Conservation (phyloP, 495 filamentous ascomycete genomes). For the Lophiostoma macrostomum region DNA sequence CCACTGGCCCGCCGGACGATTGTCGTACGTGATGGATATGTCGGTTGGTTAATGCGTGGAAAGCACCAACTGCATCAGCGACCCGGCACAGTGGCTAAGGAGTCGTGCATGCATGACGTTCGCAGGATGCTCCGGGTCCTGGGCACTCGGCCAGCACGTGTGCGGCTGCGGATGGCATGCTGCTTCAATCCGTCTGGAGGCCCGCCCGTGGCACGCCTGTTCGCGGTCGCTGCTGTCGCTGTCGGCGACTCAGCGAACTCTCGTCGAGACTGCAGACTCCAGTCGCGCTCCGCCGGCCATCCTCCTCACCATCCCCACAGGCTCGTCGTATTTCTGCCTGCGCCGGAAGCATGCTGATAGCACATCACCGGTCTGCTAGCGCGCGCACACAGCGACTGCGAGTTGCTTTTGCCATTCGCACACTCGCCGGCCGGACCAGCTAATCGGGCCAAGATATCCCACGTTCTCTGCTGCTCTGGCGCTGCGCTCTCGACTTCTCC, state of each 20-base stretch:
- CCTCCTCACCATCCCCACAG: no score
- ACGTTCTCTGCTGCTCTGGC: constrained; percentile 3
- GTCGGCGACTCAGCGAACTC: no score
- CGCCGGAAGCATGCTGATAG: not conserved
- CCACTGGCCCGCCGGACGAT: constrained; percentile 5
- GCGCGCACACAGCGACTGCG: not conserved
- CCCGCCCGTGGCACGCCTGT: not conserved
- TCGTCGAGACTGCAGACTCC: no score
- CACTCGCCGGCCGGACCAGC: not conserved
- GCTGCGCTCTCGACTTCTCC: not conserved
- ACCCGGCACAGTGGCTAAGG: constrained; percentile 15
- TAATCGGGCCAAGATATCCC: constrained; percentile 16
- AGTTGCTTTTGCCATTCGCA: not conserved
- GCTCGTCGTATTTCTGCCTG: no score
- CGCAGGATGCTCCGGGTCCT: not conserved
- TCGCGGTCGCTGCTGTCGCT: not conserved
- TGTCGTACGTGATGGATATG: not conserved
- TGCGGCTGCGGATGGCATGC: not conserved
- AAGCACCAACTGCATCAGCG: constrained; percentile 3
- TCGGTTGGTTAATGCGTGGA: constrained; percentile 10
- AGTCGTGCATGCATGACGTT: constrained; percentile 25
- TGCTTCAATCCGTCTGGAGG: no score
- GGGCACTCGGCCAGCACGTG: not conserved
- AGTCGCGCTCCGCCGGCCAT: no score
- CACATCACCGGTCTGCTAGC: not conserved